Base-by-base conservation (phyloP, 2,329 filamentous ascomycete species). In the Stromatinia cepivora region DNA sequence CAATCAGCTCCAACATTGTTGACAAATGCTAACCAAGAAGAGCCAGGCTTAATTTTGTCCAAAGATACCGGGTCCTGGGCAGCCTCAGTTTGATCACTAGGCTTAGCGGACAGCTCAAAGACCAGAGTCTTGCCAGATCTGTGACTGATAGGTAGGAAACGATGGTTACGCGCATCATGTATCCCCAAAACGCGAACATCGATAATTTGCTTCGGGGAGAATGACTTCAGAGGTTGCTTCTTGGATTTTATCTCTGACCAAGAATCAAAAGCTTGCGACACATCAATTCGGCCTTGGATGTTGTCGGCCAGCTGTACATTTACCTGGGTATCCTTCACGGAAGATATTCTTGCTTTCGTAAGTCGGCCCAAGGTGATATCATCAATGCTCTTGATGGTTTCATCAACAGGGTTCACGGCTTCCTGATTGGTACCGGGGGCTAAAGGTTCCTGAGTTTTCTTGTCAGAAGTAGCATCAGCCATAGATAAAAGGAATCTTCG, bases 61-160 rank as follows among this genome's bases (percentile, higher is more conserved):
- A 97, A 82, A 10, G 88, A 88, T 58, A 97, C 82, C 1, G 89
- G 82, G 66, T 88, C 84, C 53, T 89, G 79, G 70, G 91, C 86
- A 69, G 78, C 79, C n/a, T 81, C 79, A 17, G 79, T 79, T 52
- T 85, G 76, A 69, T 83, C 81, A 66, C 87, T 90, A 46, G 87
- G 85, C 81, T 94, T 97, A 5, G 91, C 87, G 5, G 94, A 95
- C 66, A 98, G 85, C 79, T 99, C 95, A 70, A 94, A 91, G 1
- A 97, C 90, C 0, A 87, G 83, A 57, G 90, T 89, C 79, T 93
- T 94, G 69, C 88, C 89, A 61, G 89, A 88, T 66, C 93, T 88
- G 80, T 98, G 94, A 50, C 91, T 92, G 76, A 99, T 92, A 3
- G 95, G 94, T 54, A 99, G 84, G 82, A 97, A 99, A 58, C 91